Conservation (phyloP, 1,139 yeast genomes). For the Nakaseomyces uthaithaninus region DNA sequence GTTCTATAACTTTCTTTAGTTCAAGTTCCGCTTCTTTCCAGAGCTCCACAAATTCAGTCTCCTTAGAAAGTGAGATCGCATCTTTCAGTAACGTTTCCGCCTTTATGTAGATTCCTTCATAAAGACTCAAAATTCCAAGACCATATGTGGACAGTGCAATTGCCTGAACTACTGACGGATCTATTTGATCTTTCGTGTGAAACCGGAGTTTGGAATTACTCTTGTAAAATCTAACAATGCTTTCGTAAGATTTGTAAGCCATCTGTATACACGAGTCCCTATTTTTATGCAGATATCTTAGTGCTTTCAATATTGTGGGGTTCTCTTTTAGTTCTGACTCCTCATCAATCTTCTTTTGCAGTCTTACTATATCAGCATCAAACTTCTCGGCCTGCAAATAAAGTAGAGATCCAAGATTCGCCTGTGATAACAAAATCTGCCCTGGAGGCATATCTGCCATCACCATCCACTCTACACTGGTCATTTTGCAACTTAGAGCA, state of each 20-base stretch:
- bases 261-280: conserved; percentile 39
- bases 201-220: conserved; percentile 38
- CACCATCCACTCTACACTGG: conserved; percentile 68
- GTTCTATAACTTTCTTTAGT: conserved; percentile 36
- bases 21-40: conserved; percentile 61
- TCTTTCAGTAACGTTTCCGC: conserved; percentile 62
- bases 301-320: conserved; percentile 17
- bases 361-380: conserved; percentile 41
- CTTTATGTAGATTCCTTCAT: conserved; percentile 34
- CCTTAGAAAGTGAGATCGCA: conserved; percentile 62
- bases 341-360: conserved; percentile 25
- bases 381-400: conserved; percentile 64
- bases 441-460: conserved; percentile 61
- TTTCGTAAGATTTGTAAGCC: conserved; percentile 43
- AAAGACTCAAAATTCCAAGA: conserved; percentile 68
- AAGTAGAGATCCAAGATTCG: conserved; percentile 63
- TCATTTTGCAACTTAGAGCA: conserved; percentile 56
- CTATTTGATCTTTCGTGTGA: conserved; percentile 35
- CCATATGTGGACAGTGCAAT: conserved; percentile 80
- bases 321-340: conserved; percentile 27
- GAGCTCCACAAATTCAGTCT: conserved; percentile 57
- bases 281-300: conserved; percentile 24
- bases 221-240: conserved; percentile 50
- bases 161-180: conserved; percentile 47
- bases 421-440: conserved; percentile 56